phyloP scores from a whole-genome alignment of 495 filamentous ascomycete species.

The Penicillium manginii region DNA sequence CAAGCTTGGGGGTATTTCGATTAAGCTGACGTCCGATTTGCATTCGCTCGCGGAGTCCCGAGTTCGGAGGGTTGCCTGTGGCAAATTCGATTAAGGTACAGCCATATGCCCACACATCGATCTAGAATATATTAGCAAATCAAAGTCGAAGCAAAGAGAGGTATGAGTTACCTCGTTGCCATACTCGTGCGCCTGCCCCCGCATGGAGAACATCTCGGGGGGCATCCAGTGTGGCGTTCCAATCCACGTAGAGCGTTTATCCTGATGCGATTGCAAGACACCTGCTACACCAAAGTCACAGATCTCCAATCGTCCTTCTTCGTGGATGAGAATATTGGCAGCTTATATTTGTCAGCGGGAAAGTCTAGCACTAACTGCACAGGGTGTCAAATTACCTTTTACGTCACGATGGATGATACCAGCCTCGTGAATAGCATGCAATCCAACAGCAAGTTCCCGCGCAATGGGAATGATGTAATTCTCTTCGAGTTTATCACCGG shows the following conservation, averaged over 20 bases:
- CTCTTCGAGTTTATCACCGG: slow-evolving; percentile 74
- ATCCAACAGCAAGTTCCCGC: slow-evolving; percentile 80
- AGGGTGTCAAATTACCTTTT: slow-evolving; percentile 62
- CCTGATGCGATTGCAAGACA: slow-evolving; percentile 76
- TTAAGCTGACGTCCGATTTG: slow-evolving; percentile 67
- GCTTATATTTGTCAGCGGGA: slow-evolving; percentile 43
- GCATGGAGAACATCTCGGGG: slow-evolving; percentile 72
- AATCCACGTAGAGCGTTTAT: slow-evolving; percentile 91
- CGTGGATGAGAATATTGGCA: slow-evolving; percentile 88
- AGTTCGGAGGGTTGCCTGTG: slow-evolving; percentile 78
- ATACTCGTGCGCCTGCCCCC: slow-evolving; percentile 52
- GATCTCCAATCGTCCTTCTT: slow-evolving; percentile 83
- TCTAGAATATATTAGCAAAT: slow-evolving; percentile 45
- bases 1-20: slow-evolving; percentile 64
- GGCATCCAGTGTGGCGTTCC: slow-evolving; percentile 98
- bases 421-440: slow-evolving; percentile 85
- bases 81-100: slow-evolving; percentile 91
- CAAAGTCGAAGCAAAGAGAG: neutral
- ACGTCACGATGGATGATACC: slow-evolving; percentile 96
- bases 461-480: slow-evolving; percentile 89
- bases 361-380: neutral
- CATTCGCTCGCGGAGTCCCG: slow-evolving; percentile 49
- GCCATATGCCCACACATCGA: slow-evolving; percentile 96
- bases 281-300: slow-evolving; percentile 97
- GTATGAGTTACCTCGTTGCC: slow-evolving; percentile 53